Conservation (phyloP, 2,329 filamentous ascomycete genomes). For the Colletotrichum scovillei region DNA sequence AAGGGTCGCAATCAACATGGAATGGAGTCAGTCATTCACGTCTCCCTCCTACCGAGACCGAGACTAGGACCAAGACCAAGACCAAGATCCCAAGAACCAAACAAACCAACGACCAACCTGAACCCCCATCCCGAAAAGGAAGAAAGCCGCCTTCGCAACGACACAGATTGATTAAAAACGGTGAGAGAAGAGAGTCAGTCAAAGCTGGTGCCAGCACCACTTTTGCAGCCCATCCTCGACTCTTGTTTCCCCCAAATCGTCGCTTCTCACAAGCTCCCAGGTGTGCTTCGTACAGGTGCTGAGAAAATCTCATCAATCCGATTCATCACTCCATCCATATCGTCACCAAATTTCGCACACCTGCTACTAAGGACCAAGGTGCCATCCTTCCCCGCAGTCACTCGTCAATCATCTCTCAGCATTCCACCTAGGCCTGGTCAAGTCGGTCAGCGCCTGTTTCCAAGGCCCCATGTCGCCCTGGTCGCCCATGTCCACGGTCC, state of each 20-base stretch:
- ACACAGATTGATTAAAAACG: conserved; percentile 29
- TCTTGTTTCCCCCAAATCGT: not conserved
- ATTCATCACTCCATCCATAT: conserved; percentile 12
- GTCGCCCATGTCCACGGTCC: conserved; percentile 6
- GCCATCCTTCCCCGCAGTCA: conserved; percentile 29
- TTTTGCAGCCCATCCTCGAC: not conserved
- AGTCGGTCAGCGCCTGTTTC: conserved; percentile 9
- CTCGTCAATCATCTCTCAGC: conserved; percentile 16
- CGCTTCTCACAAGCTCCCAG: not conserved
- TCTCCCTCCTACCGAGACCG: not conserved
- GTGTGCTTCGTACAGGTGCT: not conserved
- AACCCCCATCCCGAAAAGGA: conserved; percentile 5
- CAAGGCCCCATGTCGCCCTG: not conserved
- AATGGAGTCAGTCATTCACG: not conserved
- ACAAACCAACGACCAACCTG: conserved; percentile 1
- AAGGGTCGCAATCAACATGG: conserved; percentile 8
- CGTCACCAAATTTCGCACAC: conserved; percentile 12
- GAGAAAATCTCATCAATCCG: conserved; percentile 16
- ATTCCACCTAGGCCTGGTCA: not conserved
- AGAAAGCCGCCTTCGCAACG: not conserved
- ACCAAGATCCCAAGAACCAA: not conserved
- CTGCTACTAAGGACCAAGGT: not conserved
- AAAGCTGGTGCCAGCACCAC: not conserved
- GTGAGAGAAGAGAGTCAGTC: conserved; percentile 26
- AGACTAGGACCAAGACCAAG: conserved; percentile 15